Percentiles rank a stretch among this genome's conserved stretches.
These are phyloP conservation scores for Lentinus brumalis DNA, from an alignment of 768 basidiomycete genomes.

Conservation along the genomic window DNA sequence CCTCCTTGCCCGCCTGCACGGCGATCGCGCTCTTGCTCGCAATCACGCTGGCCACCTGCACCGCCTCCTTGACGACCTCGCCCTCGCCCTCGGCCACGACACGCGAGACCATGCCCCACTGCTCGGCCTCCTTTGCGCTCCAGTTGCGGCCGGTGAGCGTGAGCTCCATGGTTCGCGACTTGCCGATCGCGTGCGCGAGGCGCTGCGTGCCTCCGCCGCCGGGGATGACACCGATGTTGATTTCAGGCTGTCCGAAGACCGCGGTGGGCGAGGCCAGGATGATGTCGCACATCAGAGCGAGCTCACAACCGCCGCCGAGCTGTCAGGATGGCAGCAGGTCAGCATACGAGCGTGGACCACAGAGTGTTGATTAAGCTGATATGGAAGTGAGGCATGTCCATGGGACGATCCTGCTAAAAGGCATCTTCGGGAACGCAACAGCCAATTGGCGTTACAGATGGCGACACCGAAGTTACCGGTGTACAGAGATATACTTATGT, in stretches of 20 bases:
- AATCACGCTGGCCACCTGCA: conserved; percentile 76
- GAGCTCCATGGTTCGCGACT: too few species aligned
- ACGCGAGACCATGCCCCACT: conserved; percentile 86
- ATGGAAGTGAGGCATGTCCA: too few species aligned
- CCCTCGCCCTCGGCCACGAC: conserved; percentile 79
- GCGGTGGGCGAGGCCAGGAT: conserved; percentile 89
- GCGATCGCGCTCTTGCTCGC: conserved; percentile 82
- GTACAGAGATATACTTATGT: too few species aligned
- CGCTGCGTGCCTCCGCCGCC: conserved; percentile 93
- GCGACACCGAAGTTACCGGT: too few species aligned
- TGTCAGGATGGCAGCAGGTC: conserved; percentile 33
- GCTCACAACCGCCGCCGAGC: conserved; percentile 97
- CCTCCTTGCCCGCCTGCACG: conserved; percentile 89
- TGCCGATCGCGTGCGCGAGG: too few species aligned
- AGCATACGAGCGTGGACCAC: background rate
- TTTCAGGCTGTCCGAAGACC: conserved; percentile 94
- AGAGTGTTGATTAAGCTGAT: too few species aligned
- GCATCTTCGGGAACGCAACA: too few species aligned
- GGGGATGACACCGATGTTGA: conserved; percentile 93
- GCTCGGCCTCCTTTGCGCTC: too few species aligned
- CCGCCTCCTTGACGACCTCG: conserved; percentile 82
- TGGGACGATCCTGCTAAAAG: too few species aligned
- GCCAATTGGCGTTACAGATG: too few species aligned
- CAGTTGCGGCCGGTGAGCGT: too few species aligned
- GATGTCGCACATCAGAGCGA: conserved; percentile 96